Base-by-base conservation (phyloP, 495 filamentous ascomycete species). In the Aspergillus baeticus region DNA sequence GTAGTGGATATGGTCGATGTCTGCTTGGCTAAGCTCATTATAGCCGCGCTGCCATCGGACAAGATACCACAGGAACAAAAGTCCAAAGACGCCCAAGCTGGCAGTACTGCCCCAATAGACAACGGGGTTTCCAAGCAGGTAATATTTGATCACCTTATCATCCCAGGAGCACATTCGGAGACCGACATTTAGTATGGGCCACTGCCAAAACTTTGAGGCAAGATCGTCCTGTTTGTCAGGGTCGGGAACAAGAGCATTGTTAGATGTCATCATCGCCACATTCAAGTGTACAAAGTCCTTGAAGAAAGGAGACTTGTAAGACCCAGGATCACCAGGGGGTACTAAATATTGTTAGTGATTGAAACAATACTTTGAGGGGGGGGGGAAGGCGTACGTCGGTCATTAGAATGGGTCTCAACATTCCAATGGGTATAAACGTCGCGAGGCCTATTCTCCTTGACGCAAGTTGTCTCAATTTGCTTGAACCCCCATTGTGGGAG, bases 261-360 rank as follows among this genome's bases (percentile, higher is more conserved):
- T 98, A 13, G 95, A 98, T 15, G 94, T 98, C 95, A 98, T 97
- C 94, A 98, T 98, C 51, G 95, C 94, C 55, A 98, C 94, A 71
- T 98, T 98, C 44, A 98, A 69, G 69, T 98, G 94, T 63, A 98
- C 84, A 70, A 98, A 98, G 73, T 98, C 95, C 65, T 91, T 90
- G 54, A 95, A 71, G 78, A 98, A 98, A 1, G 95, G 93, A 0
- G 93, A 98, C 75, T 90, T 96, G 78, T 96, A 98, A 41, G 90
- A 88, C 59, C 89, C 91, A 51, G 94, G 89, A 68, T 97, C 88
- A 64, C 89, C 88, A 59, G 89, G 86, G 15, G 94, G 94, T 34
- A 98, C 92, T 96, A 54, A 29, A 21, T 6, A 56, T 45, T 29
- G 3, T 29, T 3, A 8, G 26, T 29, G 26, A 29, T 29, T 29